phyloP scores from a whole-genome alignment of 2,329 filamentous ascomycete genomes.

The Aspergillus aculeatus region DNA sequence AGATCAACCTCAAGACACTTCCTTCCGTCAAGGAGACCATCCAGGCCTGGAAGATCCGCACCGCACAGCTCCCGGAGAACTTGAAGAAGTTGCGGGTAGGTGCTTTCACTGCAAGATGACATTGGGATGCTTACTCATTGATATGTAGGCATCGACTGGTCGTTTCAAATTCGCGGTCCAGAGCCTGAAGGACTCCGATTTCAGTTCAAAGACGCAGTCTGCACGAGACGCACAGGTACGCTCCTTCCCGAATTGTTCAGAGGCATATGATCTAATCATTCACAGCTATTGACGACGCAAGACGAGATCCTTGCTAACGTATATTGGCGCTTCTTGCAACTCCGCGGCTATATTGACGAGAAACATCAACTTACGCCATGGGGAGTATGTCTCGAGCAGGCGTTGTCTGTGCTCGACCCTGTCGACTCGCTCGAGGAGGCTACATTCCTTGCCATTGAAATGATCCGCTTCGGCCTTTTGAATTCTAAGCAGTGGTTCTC shows the following conservation, averaged over 20 bases:
- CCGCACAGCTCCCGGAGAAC: constrained; percentile 50
- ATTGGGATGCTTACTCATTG: constrained; percentile 1
- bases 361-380: constrained; percentile 77
- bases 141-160: constrained; percentile 25
- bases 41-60: constrained; percentile 70
- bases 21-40: constrained; percentile 55
- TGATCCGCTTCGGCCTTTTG: constrained; percentile 75
- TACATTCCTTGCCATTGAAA: constrained; percentile 78
- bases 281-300: constrained; percentile 57
- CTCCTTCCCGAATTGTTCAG: no score
- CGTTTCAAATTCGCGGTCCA: constrained; percentile 52
- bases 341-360: constrained; percentile 79
- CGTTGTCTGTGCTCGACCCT: constrained; percentile 63
- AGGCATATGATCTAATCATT: constrained; percentile 10
- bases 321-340: constrained; percentile 84
- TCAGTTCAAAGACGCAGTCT: constrained; percentile 66
- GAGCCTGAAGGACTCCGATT: constrained; percentile 67
- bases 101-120: constrained; percentile 5
- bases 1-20: constrained; percentile 62
- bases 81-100: constrained; percentile 34
- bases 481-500: constrained; percentile 67
- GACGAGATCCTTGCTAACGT: constrained; percentile 72
- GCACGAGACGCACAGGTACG: constrained; percentile 50
- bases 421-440: constrained; percentile 68
- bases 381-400: constrained; percentile 75